A percentile compares a stretch with the other conserved stretches of the same genome.
These are phyloP conservation scores for Phycomyces blakesleeanus DNA, from an alignment of 192 early-diverging fungal genomes.

Conservation along the genomic window DNA sequence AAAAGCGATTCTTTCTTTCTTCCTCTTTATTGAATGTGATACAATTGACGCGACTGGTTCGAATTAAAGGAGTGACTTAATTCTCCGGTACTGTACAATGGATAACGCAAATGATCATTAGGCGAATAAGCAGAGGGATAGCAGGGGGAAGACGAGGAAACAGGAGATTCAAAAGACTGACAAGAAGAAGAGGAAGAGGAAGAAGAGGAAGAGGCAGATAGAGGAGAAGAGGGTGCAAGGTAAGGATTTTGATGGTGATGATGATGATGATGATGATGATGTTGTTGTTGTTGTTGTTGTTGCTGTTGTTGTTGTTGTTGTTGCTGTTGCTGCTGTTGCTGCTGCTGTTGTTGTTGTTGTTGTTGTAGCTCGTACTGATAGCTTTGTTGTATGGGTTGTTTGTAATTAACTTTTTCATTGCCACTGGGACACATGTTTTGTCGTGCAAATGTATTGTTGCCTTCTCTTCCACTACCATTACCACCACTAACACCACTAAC, in stretches of 20 bases:
- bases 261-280: too few relatives aligned
- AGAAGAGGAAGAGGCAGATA: neutral
- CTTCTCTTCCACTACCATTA: slow-evolving; percentile 2
- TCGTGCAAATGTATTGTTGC: neutral
- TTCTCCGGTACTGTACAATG: slow-evolving; percentile 1
- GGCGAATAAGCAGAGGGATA: neutral
- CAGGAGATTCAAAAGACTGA: neutral
- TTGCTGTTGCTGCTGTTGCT: too few relatives aligned
- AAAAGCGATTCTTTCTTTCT: too few relatives aligned
- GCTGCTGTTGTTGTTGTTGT: too few relatives aligned
- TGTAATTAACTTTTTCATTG: neutral
- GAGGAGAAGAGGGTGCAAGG: neutral
- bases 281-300: too few relatives aligned
- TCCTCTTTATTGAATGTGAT: neutral
- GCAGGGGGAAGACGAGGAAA: neutral
- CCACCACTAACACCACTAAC: too few relatives aligned
- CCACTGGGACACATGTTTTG: neutral
- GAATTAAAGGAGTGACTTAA: neutral
- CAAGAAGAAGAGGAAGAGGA: neutral
- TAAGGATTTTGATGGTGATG: neutral
- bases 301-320: too few relatives aligned
- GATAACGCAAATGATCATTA: neutral
- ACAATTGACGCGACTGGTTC: neutral
- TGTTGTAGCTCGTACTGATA: too few relatives aligned
- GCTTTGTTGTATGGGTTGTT: too few relatives aligned